These are phyloP conservation scores for Penicillium turbatum DNA, from an alignment of 495 filamentous ascomycete genomes.

Conservation along the genomic window DNA sequence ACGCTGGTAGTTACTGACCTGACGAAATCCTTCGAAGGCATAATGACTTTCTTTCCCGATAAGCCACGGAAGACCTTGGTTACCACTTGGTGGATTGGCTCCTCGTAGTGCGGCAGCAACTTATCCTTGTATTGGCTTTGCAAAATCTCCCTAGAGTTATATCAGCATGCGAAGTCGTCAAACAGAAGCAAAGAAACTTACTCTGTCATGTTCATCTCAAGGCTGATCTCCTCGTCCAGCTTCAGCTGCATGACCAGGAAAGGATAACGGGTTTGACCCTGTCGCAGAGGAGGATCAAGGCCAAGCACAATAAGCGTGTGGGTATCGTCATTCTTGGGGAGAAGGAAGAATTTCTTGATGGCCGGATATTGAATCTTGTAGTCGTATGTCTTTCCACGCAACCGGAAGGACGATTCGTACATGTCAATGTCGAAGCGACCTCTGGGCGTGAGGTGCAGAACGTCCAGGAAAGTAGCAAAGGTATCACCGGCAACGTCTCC, in stretches of 20 bases:
- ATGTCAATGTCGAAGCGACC: constrained; percentile 99
- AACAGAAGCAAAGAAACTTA: constrained; percentile 39
- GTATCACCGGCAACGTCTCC: constrained; percentile 97
- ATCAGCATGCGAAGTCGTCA: constrained; percentile 5
- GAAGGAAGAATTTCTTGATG: constrained; percentile 97
- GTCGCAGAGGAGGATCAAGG: constrained; percentile 90
- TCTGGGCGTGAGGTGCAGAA: constrained; percentile 96
- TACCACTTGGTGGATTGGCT: constrained; percentile 85
- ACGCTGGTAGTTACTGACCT: constrained; percentile 39
- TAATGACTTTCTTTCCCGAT: constrained; percentile 87
- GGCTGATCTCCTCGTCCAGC: constrained; percentile 91
- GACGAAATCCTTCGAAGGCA: constrained; percentile 88
- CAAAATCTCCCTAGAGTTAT: constrained; percentile 50
- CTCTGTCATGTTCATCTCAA: constrained; percentile 97
- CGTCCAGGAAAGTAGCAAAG: constrained; percentile 94
- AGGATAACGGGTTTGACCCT: constrained; percentile 97
- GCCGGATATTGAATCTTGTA: constrained; percentile 99
- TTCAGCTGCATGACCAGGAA: constrained; percentile 99
- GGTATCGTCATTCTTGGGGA: constrained; percentile 95
- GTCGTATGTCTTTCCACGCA: constrained; percentile 98
- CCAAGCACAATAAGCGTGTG: constrained; percentile 94
- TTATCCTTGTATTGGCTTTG: constrained; percentile 86
- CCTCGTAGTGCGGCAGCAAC: constrained; percentile 81
- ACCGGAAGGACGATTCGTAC: constrained; percentile 96
- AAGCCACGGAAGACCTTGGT: constrained; percentile 91